phyloP scores from a whole-genome alignment of 306 rosid species.

The Vigna radiata region DNA sequence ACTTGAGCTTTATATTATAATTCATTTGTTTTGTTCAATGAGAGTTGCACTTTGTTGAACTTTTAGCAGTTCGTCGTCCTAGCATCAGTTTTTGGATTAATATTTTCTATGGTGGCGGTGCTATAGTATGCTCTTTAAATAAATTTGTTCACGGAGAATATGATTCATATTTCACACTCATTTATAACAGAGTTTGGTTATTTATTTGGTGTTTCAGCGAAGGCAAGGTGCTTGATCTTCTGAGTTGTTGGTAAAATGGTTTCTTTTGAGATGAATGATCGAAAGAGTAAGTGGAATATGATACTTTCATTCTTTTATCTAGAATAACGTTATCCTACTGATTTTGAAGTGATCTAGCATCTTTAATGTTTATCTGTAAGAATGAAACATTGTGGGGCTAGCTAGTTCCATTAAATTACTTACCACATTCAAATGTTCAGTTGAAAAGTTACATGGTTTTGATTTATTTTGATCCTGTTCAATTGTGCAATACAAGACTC shows the following conservation, averaged over 20 bases:
- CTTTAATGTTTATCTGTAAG: background rate
- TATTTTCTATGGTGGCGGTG: conserved; percentile 2
- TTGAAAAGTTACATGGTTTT: no score
- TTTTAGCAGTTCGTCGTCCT: background rate
- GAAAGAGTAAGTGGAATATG: conserved; percentile 76
- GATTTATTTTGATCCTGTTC: background rate
- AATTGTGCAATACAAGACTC: background rate
- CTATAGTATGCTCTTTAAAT: conserved; percentile 7
- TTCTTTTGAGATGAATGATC: conserved; percentile 97
- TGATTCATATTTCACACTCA: background rate
- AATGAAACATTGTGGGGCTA: background rate
- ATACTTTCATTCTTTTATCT: background rate
- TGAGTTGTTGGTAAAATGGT: conserved; percentile 66
- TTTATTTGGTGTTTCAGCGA: conserved; percentile 54
- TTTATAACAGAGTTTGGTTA: conserved; percentile 27
- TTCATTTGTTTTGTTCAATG: conserved; percentile 17
- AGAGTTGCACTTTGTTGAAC: background rate
- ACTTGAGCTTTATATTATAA: conserved; percentile 5
- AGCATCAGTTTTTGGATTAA: background rate
- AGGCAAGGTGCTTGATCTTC: conserved; percentile 41
- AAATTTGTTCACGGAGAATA: background rate
- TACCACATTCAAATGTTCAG: no score
- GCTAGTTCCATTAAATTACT: no score
- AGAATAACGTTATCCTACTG: background rate
- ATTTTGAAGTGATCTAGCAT: background rate